Evolutionary conservation across 164 flowering plant species (phyloP).

Genomic region (Piper longum): DNA sequence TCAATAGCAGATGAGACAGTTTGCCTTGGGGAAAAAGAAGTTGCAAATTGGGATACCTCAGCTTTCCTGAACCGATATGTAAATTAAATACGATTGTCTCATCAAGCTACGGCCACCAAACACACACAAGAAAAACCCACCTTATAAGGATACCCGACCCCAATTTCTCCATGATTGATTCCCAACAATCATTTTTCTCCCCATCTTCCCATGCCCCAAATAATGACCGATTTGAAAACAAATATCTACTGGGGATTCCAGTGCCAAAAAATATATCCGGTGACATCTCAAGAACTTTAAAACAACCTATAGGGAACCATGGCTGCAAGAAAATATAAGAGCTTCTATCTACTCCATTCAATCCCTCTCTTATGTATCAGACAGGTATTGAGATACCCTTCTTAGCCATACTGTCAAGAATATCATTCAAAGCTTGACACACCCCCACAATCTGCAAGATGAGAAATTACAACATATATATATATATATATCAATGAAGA

Average conservation of each 20-base stretch:
- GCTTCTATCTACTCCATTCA: neutral
- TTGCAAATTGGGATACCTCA: too few species aligned
- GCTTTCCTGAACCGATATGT: too few species aligned
- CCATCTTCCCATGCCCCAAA: neutral
- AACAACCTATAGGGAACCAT: neutral
- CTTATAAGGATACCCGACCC: neutral
- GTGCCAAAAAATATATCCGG: too few species aligned
- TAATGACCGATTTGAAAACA: neutral
- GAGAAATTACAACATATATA: neutral
- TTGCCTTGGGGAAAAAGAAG: too few species aligned
- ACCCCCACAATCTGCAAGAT: conserved; percentile 69
- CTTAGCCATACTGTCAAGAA: conserved; percentile 83
- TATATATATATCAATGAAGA: neutral
- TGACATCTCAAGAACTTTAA: neutral
- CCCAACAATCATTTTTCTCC: neutral
- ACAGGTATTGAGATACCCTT: conserved; percentile 77
- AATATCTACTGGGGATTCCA: neutral
- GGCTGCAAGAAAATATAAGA: neutral
- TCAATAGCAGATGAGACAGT: too few species aligned
- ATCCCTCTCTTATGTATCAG: conserved; percentile 13
- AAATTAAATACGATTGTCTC: too few species aligned
- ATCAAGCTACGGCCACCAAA: too few species aligned
- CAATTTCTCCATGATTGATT: too few species aligned
- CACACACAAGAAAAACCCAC: too few species aligned
- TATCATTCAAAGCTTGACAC: conserved; percentile 87